Conservation (phyloP, 163 green algal species). For the Scenedesmus sp. region DNA sequence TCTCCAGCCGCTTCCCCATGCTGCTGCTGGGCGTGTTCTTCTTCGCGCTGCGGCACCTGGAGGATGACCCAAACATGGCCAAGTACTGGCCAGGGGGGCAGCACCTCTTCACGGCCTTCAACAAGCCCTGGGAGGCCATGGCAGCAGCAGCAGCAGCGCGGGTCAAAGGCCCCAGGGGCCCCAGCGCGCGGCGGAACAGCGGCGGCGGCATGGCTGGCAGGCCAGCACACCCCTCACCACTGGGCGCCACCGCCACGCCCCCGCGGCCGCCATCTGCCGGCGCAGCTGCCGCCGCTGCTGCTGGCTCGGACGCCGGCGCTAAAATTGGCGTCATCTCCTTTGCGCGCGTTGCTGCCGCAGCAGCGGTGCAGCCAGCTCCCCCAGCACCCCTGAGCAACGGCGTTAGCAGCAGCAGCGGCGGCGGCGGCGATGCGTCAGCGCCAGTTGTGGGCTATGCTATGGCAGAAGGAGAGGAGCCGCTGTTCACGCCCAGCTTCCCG, state of each 20-base stretch:
- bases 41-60: slow-evolving; percentile 81
- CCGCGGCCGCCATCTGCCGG: background rate
- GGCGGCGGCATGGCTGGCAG: slow-evolving; percentile 1
- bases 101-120: slow-evolving; percentile 16
- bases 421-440: background rate
- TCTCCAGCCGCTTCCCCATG: slow-evolving; percentile 84
- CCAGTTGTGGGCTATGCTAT: slow-evolving; percentile 61
- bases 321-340: background rate
- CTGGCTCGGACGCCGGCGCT: background rate
- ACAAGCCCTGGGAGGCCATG: slow-evolving; percentile 21
- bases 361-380: background rate
- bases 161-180: background rate
- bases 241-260: background rate
- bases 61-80: slow-evolving; percentile 75
- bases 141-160: slow-evolving; percentile 15
- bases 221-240: background rate
- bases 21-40: slow-evolving; percentile 88
- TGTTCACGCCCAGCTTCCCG: slow-evolving; percentile 63
- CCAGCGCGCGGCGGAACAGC: background rate
- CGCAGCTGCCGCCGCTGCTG: slow-evolving; percentile 3
- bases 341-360: background rate
- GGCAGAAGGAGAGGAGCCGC: slow-evolving; percentile 17
- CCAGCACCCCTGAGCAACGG: background rate
- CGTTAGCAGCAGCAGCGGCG: background rate
- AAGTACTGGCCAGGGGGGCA: slow-evolving; percentile 74